Evolutionary conservation across 768 basidiomycete species (phyloP), one percentile per base, ranked within the genome.

Genomic region (Tephrocybe rancida): DNA sequence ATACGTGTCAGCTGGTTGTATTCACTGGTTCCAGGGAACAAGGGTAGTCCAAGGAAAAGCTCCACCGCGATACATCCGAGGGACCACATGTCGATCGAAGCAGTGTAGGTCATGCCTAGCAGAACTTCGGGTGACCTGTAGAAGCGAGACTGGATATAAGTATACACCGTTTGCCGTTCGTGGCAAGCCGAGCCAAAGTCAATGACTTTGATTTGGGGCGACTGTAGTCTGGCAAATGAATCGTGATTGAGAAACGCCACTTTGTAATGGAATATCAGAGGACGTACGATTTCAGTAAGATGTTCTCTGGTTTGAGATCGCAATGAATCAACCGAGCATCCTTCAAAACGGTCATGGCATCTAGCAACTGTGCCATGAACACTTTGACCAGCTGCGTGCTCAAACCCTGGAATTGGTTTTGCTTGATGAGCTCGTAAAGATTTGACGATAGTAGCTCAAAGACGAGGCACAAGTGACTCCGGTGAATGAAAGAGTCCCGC

Each of bases 171-270:
- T 72, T 98, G 95, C 63, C 92, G 88, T 73, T 98, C 97, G 67
- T 98, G 95, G 68, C 97, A 99, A 16, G 97, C 95, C 4, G 95
- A 98, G 37, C 97, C 97, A 73, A 98, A 98, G 75, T 98, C 96
- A 67, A 99, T 98, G 48, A 99, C 91, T 73, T 98, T 98, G 77
- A 98, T 98, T 71, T 94, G 89, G 2, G 96, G 96, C 9, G 95
- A 94, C 79, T 96, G 95, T 30, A 99, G 80, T 18, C 95, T 97
- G 52, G 18, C 54, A 29, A 6, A 44, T 35, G 21, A 9, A 27
- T 7, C 16, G 5, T 45, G 5, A 13, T 37, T 54, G n/a, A 53
- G 45, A 21, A 52, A 54, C 22, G 30, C 46, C 38, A 46, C 30
- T 30, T 32, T 45, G 39, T 46, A 43, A 32, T 34, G 48, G 34